A percentile compares a stretch with the other conserved stretches of the same genome.
phyloP scores from a whole-genome alignment of 441 rosid genomes.

The Gossypium aridum region DNA sequence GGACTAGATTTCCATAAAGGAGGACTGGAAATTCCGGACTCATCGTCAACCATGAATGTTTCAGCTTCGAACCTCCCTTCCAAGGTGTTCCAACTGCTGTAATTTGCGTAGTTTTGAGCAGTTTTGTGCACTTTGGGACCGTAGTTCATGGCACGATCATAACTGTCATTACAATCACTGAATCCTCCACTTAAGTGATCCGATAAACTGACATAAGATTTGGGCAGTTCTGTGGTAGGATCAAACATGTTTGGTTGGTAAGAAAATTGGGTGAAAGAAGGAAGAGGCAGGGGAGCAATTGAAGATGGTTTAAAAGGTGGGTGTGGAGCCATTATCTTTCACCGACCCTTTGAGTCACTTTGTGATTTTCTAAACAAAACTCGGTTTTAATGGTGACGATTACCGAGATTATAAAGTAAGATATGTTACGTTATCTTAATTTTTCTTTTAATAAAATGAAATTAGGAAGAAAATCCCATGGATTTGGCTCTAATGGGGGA shows the following conservation, averaged over 20 bases:
- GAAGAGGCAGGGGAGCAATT: not conserved
- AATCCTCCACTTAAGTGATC: not conserved
- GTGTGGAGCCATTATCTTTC: slow-evolving; percentile 14
- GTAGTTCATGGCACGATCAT: not conserved
- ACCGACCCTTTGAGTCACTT: slow-evolving; percentile 14
- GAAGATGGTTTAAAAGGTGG: slow-evolving; percentile 15
- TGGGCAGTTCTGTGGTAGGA: slow-evolving; percentile 19
- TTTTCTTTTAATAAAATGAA: not conserved
- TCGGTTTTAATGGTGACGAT: not conserved
- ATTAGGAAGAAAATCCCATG: not conserved
- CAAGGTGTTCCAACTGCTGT: slow-evolving; percentile 12
- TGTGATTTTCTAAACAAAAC: slow-evolving; percentile 8
- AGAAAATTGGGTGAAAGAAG: not conserved
- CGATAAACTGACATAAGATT: slow-evolving; percentile 20
- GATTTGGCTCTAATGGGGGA: not conserved
- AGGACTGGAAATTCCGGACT: slow-evolving; percentile 49
- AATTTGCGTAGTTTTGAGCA: slow-evolving; percentile 11
- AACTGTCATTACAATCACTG: slow-evolving; percentile 5
- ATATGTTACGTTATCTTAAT: no score
- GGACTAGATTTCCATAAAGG: slow-evolving; percentile 63
- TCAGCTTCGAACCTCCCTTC: not conserved
- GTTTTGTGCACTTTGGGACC: slow-evolving; percentile 6
- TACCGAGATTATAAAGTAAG: not conserved
- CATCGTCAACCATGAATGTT: slow-evolving; percentile 19
- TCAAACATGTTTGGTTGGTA: slow-evolving; percentile 31